A percentile compares a stretch with the other conserved stretches of the same genome.
Evolutionary conservation across 345 rosid genomes (phyloP).

Genomic region (Lumnitzera littorea): DNA sequence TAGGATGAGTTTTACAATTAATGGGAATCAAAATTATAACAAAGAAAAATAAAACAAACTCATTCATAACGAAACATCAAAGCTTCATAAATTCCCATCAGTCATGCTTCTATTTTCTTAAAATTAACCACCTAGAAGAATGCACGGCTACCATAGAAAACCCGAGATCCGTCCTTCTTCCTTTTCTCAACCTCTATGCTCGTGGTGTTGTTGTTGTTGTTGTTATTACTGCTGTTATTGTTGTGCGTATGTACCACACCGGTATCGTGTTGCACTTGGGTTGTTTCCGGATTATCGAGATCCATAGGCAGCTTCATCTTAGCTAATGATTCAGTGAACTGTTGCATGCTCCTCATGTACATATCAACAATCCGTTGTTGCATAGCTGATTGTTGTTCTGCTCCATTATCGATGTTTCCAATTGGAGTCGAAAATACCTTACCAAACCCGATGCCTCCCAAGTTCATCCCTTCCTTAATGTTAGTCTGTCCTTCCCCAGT

Average conservation of each 20-base stretch:
- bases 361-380: constrained; percentile 91
- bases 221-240: neutral
- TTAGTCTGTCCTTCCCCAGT: constrained; percentile 22
- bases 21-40: no score
- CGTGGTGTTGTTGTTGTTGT: no score
- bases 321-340: constrained; percentile 79
- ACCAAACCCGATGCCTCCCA: constrained; percentile 11
- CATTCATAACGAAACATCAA: no score
- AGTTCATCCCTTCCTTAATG: constrained; percentile 12
- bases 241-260: constrained; percentile 33
- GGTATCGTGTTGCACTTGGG: constrained; percentile 13
- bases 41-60: no score
- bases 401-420: constrained; percentile 24
- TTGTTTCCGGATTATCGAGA: constrained; percentile 35
- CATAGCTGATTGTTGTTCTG: constrained; percentile 78
- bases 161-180: constrained; percentile 83
- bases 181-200: constrained; percentile 24
- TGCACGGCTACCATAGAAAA: constrained; percentile 92
- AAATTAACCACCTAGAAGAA: constrained; percentile 45
- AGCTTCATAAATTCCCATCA: no score
- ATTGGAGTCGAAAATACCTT: constrained; percentile 23
- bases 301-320: constrained; percentile 95
- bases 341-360: constrained; percentile 98
- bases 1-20: no score
- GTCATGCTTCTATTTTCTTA: no score